These are phyloP conservation scores for Closterium sp. DNA, from an alignment of 139 green algal species.

Conservation along the genomic window DNA sequence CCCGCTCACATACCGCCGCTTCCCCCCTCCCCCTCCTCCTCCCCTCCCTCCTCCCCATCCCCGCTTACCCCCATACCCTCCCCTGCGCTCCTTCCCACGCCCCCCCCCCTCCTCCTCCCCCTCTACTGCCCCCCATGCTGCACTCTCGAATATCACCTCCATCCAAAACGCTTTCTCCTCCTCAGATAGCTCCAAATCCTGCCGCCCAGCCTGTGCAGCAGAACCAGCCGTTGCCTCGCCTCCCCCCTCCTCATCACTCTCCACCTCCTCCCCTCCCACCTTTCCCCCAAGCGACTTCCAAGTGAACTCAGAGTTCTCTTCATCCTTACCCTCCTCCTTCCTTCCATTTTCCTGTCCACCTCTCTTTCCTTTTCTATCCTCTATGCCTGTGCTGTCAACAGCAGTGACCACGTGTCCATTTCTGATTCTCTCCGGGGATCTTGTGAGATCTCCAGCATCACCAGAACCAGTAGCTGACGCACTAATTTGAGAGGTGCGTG, in stretches of 20 bases:
- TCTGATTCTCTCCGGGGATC: background rate
- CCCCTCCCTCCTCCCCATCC: background rate
- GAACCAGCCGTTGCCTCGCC: background rate
- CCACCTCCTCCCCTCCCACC: background rate
- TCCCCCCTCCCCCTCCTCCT: background rate
- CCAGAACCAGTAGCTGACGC: background rate
- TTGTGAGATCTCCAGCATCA: background rate
- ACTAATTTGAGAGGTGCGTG: background rate
- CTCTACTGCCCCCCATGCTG: background rate
- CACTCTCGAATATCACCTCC: background rate
- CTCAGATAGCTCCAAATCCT: background rate
- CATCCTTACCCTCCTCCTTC: background rate
- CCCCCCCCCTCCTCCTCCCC: background rate
- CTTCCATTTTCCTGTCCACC: too few relatives aligned
- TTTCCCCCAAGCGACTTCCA: background rate
- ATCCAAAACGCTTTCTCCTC: conserved; percentile 13
- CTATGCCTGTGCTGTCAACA: background rate
- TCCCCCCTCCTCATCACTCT: background rate
- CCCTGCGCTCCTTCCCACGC: background rate
- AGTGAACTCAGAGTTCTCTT: background rate
- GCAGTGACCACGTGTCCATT: background rate
- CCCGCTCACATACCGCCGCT: background rate
- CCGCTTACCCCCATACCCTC: conserved; percentile 1
- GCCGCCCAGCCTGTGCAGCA: background rate
- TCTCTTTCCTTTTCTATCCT: background rate